Conservation (phyloP, 192 early-diverging fungal genomes). For the Coemansia sp. region DNA sequence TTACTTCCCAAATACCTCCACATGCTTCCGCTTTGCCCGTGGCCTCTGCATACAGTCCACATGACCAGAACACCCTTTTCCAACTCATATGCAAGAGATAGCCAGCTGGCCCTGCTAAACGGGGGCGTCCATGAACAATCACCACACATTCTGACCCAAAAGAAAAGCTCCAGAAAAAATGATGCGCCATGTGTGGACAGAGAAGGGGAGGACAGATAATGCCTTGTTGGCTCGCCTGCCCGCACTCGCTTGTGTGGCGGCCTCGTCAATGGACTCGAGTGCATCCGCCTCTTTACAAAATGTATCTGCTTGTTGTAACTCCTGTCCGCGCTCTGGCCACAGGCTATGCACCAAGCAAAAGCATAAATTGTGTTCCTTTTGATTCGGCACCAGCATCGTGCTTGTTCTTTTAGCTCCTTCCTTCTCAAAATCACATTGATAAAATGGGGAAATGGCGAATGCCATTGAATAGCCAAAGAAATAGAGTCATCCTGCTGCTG, state of each 20-base stretch:
- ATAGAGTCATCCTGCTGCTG: neutral
- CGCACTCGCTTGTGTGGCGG: slow-evolving; percentile 6
- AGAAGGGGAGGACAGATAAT: slow-evolving; percentile 1
- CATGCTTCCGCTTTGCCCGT: slow-evolving; percentile 2
- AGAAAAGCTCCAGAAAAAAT: slow-evolving; percentile 3
- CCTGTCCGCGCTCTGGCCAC: neutral
- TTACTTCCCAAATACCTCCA: slow-evolving; percentile 5
- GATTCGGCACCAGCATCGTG: neutral
- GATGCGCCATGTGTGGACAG: neutral
- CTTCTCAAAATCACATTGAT: neutral
- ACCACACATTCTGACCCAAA: neutral
- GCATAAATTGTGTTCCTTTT: neutral
- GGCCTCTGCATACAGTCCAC: slow-evolving; percentile 4
- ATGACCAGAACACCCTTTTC: slow-evolving; percentile 3
- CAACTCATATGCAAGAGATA: neutral
- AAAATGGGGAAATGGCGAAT: neutral
- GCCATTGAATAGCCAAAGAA: neutral
- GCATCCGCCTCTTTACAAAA: neutral
- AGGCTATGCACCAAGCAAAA: neutral
- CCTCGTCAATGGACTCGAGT: slow-evolving; percentile 2
- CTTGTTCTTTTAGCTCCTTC: neutral
- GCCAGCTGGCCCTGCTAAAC: neutral
- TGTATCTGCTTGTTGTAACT: neutral
- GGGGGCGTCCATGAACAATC: slow-evolving; percentile 4
- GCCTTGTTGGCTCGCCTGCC: neutral